Base-by-base conservation (phyloP, 2,329 filamentous ascomycete species). In the Emericellopsis cladophorae region DNA sequence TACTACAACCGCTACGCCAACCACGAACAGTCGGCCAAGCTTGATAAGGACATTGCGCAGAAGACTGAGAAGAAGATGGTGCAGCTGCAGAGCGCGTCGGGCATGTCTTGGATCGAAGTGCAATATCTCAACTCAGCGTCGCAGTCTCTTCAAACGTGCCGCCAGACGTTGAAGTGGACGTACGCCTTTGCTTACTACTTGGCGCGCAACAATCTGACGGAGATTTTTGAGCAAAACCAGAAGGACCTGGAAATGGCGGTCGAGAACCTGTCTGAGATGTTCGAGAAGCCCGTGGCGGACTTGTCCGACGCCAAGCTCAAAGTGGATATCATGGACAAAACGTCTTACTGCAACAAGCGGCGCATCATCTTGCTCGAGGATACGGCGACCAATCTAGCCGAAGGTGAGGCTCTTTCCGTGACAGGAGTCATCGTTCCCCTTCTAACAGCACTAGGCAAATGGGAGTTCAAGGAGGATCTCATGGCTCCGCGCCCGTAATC, bases 41-140 rank as follows among this genome's bases (percentile, higher is more conserved):
- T 98, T 15, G 92, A 98, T 62, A 95, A 89, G 65, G 92, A 98
- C 60, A 84, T 96, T 40, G 95, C 88, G 50, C 71, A 84, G 39
- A 95, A 95, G 72, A 96, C 92, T 0, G 90, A 98, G 63, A 94
- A 90, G 74, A 98, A 98, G 72, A 98, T 98, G 92, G 84, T 90
- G 24, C 84, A 92, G 58, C 72, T 98, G 35, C 92, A 98, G 61
- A 88, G 84, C 32, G 80, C 87, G 23, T 95, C 90, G 0, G 88
- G 87, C 47, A 88, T 98, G 78, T 95, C 89, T 0, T 98, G 92
- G 92, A 98, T 98, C 44, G 92, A 98, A 58, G 92, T 98, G 7
- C 92, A 98, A 56, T 98, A 96, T 58, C 75, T 98, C 18, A 86
- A 95, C 54, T 82, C 85, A 2, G 92, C 92, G 0, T 95, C 89